phyloP scores from a whole-genome alignment of 768 basidiomycete genomes.

The Epithele typhae region DNA sequence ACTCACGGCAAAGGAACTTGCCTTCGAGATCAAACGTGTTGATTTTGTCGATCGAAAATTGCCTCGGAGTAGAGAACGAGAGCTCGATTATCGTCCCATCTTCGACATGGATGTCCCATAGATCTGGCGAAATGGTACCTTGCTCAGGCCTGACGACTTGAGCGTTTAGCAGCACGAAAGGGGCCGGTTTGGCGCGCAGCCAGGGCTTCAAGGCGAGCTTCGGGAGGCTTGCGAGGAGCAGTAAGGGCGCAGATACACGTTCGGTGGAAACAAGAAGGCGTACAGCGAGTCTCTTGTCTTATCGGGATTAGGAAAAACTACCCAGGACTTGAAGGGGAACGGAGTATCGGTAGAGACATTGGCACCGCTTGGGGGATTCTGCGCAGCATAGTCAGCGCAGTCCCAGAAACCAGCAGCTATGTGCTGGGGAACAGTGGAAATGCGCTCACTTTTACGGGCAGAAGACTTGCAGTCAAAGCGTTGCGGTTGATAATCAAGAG shows the following conservation, averaged over 20 bases:
- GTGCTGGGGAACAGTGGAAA: no score
- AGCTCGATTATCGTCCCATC: conserved; percentile 27
- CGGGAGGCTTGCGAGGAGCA: conserved; percentile 16
- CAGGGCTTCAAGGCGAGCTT: conserved; percentile 35
- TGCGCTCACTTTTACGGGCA: no score
- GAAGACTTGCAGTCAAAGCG: no score
- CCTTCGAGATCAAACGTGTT: conserved; percentile 29
- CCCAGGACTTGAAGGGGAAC: not conserved
- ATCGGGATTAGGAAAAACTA: conserved; percentile 13
- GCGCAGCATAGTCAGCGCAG: no score
- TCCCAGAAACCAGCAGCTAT: no score
- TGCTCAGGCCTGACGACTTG: conserved; percentile 30
- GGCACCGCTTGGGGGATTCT: no score
- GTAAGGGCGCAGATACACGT: no score
- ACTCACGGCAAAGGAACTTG: conserved; percentile 35
- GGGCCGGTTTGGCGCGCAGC: conserved; percentile 21
- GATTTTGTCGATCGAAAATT: not conserved
- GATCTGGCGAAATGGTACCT: conserved; percentile 21
- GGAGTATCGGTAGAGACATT: not conserved
- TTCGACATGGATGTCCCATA: conserved; percentile 25
- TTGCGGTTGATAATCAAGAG: no score
- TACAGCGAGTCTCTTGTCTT: conserved; percentile 17
- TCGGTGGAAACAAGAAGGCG: not conserved
- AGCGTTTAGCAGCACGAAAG: conserved; percentile 29
- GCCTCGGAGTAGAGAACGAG: not conserved